Evolutionary conservation across 306 rosid genomes (phyloP), one percentile per base, ranked within the genome.

Genomic region (Medicago arabica): DNA sequence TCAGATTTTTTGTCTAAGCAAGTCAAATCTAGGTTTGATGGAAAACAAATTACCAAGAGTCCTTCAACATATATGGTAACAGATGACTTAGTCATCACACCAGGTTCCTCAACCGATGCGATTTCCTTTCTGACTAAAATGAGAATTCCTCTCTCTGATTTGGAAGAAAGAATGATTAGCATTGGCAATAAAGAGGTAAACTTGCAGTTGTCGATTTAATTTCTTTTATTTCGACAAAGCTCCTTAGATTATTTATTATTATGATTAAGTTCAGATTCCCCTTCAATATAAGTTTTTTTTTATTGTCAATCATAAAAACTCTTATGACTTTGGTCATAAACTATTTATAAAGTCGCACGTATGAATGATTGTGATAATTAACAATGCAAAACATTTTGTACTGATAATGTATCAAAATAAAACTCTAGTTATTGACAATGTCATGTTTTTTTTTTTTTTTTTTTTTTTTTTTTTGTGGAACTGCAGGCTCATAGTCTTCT

Each of bases 181-280:
- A 73, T 79, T 65, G 78, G 78, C 19, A 2, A n/a, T 8, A 79
- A 18, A 38, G 78, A 72, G 78, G 83, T 79, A 71, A 23, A 21
- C 15, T 4, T 66, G 11, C 19, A 31, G 36, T 1, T 63, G 7
- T 62, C 5, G 8, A 7, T 14, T 15, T 62, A 15, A 36, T n/a
- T 62, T 34, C 14, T 62, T 62, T 60, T 60, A 13, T 58, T 58
- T 39, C 43, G 36, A 31, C 36, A 31, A 31, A 31, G 36, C 36
- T 31, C 36, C 36, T 31, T 31, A 31, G 36, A 31, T 5, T 31
- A 31, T 31, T 31, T 4, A 31, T 31, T 31, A 31, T 31, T 31
- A 3, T 31, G 36, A 31, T 31, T 31, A 0, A 31, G 6, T 31
- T 31, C 36, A 31, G 5, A 31, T 31, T 31, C 36, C 5, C 36